A percentile compares a stretch with the other conserved stretches of the same genome.
phyloP scores from a whole-genome alignment of 2,329 filamentous ascomycete genomes.

The Cryoendolithus antarcticus region DNA sequence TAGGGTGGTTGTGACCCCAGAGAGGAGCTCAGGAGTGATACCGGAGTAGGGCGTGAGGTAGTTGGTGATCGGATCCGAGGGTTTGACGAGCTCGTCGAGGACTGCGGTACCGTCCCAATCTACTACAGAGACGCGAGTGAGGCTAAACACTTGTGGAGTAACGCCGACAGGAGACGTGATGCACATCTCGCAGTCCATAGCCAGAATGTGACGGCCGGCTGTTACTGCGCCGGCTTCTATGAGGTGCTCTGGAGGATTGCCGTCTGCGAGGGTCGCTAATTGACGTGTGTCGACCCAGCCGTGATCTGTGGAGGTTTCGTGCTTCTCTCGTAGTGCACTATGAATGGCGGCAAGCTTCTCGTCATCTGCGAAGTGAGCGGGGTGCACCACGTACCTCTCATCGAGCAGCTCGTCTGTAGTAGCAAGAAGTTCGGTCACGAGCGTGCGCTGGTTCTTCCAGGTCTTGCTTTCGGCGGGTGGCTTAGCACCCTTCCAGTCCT shows the following conservation, averaged over 20 bases:
- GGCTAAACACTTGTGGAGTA: constrained; percentile 57
- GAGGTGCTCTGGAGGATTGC: constrained; percentile 53
- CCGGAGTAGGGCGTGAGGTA: constrained; percentile 81
- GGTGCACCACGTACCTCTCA: constrained; percentile 76
- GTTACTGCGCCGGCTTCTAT: constrained; percentile 74
- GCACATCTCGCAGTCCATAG: constrained; percentile 96
- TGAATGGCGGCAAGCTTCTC: constrained; percentile 44
- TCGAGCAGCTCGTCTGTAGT: constrained; percentile 62
- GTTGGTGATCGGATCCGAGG: constrained; percentile 73
- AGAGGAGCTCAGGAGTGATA: constrained; percentile 77
- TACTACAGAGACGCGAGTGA: constrained; percentile 80
- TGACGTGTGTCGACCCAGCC: constrained; percentile 71
- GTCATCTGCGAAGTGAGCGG: constrained; percentile 52
- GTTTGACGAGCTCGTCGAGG: constrained; percentile 86
- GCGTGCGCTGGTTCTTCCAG: constrained; percentile 64
- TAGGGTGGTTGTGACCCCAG: constrained; percentile 70
- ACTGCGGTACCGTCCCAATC: constrained; percentile 73
- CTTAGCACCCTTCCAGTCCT: constrained; percentile 46
- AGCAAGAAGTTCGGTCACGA: constrained; percentile 69
- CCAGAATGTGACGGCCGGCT: constrained; percentile 64
- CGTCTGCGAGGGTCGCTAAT: constrained; percentile 55
- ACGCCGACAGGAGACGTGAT: constrained; percentile 48
- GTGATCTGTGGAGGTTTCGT: constrained; percentile 37
- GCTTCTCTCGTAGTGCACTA: constrained; percentile 36
- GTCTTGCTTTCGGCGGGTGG: constrained; percentile 50